phyloP scores from a whole-genome alignment of 2,329 filamentous ascomycete genomes.

The Cryoendolithus antarcticus region DNA sequence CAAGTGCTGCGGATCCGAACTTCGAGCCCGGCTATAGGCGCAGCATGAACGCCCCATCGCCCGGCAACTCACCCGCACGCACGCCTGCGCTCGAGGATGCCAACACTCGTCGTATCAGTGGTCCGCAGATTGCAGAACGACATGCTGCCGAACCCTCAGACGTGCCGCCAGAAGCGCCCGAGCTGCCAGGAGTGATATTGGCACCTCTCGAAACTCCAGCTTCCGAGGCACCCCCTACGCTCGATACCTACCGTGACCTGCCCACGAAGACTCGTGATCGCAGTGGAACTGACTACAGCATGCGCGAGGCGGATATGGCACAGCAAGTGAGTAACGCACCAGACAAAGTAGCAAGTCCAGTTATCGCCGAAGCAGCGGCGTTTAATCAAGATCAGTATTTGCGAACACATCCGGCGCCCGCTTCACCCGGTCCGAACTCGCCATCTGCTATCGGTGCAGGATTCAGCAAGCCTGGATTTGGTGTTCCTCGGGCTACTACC shows the following conservation, averaged over 20 bases:
- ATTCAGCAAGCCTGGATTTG: constrained; percentile 2
- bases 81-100: constrained; percentile 40
- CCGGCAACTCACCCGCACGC: constrained; percentile 49
- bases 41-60: constrained; percentile 46
- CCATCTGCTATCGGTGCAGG: constrained; percentile 1
- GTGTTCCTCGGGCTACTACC: constrained; percentile 6
- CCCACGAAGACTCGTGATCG: constrained; percentile 14
- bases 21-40: constrained; percentile 44
- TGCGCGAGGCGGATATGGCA: constrained; percentile 21
- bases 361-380: constrained; percentile 13
- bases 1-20: constrained; percentile 23
- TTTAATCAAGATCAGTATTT: constrained; percentile 14
- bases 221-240: not conserved
- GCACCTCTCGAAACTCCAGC: constrained; percentile 6
- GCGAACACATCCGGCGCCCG: constrained; percentile 11
- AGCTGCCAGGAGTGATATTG: constrained; percentile 12
- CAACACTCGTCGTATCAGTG: constrained; percentile 13
- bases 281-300: constrained; percentile 21
- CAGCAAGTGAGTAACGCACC: constrained; percentile 13
- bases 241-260: constrained; percentile 7
- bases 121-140: constrained; percentile 15
- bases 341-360: constrained; percentile 11
- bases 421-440: not conserved
- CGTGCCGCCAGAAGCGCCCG: constrained; percentile 13
- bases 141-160: constrained; percentile 13